Evolutionary conservation across 495 filamentous ascomycete genomes (phyloP).

Genomic region (Aspergillus hancockii): DNA sequence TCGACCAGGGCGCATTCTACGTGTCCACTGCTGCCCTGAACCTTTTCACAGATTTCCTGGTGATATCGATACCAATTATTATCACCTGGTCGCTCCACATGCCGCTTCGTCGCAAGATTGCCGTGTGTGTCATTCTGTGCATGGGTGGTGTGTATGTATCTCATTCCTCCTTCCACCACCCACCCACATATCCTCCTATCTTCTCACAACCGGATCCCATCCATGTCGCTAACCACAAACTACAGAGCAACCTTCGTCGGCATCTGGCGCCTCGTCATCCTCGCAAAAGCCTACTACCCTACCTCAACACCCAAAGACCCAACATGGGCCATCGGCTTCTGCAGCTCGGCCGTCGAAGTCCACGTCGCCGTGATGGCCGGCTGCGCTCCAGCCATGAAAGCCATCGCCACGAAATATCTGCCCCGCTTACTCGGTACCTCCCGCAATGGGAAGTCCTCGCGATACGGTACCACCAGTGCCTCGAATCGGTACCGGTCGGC

Average conservation of each 20-base stretch:
- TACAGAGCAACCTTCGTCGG: slow-evolving; percentile 54
- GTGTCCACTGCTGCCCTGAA: slow-evolving; percentile 43
- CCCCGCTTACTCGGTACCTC: slow-evolving; percentile 1
- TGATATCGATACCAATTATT: slow-evolving; percentile 47
- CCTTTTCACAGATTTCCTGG: slow-evolving; percentile 49
- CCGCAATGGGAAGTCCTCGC: neutral
- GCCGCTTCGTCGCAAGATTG: slow-evolving; percentile 41
- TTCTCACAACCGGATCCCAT: no score
- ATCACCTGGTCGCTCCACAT: slow-evolving; percentile 51
- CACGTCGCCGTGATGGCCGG: slow-evolving; percentile 57
- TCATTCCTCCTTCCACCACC: neutral
- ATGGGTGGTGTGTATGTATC: slow-evolving; percentile 41
- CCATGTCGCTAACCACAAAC: neutral
- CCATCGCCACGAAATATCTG: neutral
- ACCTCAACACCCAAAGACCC: slow-evolving; percentile 14
- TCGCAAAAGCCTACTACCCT: slow-evolving; percentile 24
- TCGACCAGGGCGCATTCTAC: slow-evolving; percentile 44
- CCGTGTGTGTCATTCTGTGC: slow-evolving; percentile 44
- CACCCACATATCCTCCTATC: no score
- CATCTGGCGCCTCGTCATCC: slow-evolving; percentile 31
- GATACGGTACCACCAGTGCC: neutral
- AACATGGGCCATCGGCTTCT: slow-evolving; percentile 47
- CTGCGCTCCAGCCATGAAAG: slow-evolving; percentile 34
- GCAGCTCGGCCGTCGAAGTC: slow-evolving; percentile 53
- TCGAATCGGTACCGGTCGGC: slow-evolving; percentile 2